Conservation (phyloP, 345 rosid genomes). For the Arabidopsis thaliana region TAIR10.1 NC_003074.8:18246501-18247000, state of each 20-base stretch:
- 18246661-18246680: background rate
- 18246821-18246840: no score
- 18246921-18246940: background rate
- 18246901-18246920: constrained; percentile 6
- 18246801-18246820: background rate
- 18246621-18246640: constrained; percentile 40
- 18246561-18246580: constrained; percentile 34
- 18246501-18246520: constrained; percentile 27
- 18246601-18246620: constrained; percentile 33
- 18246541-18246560: constrained; percentile 18
- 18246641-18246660: background rate
- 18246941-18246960: constrained; percentile 8
- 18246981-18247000: background rate
- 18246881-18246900: constrained; percentile 6
- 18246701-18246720: background rate
- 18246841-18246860: background rate
- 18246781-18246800: background rate
- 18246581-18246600: constrained; percentile 39
- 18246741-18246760: background rate
- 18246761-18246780: background rate
- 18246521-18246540: constrained; percentile 25
- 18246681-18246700: background rate
- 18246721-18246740: background rate
- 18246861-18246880: background rate
- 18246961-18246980: background rate